Percentiles rank a stretch among this genome's conserved stretches.
These are phyloP conservation scores for Venturia carpophila DNA, from an alignment of 2,329 filamentous ascomycete species.

Conservation along the genomic window DNA sequence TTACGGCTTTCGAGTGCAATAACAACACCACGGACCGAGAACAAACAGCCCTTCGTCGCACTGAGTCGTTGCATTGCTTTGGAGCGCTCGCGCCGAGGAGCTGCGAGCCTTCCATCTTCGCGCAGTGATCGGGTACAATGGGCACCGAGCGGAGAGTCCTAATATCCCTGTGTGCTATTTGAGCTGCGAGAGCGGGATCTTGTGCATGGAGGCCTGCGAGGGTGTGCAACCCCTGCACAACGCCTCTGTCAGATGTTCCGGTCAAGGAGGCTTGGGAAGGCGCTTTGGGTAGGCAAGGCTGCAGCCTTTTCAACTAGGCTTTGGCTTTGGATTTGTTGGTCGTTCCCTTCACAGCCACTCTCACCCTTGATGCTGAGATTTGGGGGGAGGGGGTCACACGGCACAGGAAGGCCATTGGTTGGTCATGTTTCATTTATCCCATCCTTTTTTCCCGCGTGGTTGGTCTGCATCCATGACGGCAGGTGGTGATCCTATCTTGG, in stretches of 20 bases:
- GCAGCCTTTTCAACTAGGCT: background rate
- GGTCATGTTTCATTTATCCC: background rate
- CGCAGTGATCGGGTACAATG: background rate
- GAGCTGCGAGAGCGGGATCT: background rate
- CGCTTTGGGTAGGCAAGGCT: background rate
- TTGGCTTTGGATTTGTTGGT: background rate
- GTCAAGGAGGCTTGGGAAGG: background rate
- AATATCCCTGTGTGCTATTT: background rate
- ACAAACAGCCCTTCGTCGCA: background rate
- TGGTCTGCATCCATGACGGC: background rate
- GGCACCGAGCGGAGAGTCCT: background rate
- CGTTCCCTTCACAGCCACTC: background rate
- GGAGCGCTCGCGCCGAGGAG: background rate
- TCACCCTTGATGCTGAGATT: background rate
- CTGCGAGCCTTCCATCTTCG: background rate
- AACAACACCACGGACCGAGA: background rate
- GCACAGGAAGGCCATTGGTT: background rate
- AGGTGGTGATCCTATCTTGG: background rate
- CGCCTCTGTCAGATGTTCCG: slow-evolving; percentile 4
- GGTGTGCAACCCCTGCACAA: background rate
- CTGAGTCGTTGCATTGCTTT: background rate
- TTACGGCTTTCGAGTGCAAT: background rate
- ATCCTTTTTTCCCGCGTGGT: background rate
- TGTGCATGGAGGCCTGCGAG: background rate
- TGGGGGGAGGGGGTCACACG: background rate